A percentile compares a stretch with the other conserved stretches of the same genome.
phyloP scores from a whole-genome alignment of 805 yeast species.

The Ogataea dorogensis region DNA sequence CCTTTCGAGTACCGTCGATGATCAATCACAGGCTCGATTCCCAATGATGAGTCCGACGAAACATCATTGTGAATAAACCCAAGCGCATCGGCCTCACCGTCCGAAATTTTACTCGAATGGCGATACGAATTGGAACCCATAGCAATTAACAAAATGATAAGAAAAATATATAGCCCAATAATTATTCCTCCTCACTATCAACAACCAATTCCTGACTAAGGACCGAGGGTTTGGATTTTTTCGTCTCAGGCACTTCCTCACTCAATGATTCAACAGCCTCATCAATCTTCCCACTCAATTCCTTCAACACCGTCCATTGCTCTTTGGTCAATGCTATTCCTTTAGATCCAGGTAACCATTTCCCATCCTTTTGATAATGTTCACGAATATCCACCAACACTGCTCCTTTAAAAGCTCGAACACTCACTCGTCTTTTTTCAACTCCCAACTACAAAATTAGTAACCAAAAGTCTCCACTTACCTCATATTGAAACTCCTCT shows the following conservation, averaged over 20 bases:
- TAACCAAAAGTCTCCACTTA: slow-evolving; percentile 9
- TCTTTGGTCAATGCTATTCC: slow-evolving; percentile 61
- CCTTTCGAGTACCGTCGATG: slow-evolving; percentile 19
- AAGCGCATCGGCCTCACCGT: slow-evolving; percentile 30
- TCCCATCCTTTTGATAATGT: slow-evolving; percentile 59
- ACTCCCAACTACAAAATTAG: slow-evolving; percentile 26
- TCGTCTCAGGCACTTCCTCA: slow-evolving; percentile 5
- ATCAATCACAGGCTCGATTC: slow-evolving; percentile 26
- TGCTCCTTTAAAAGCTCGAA: slow-evolving; percentile 65
- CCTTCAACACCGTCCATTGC: slow-evolving; percentile 50
- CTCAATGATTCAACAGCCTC: slow-evolving; percentile 42
- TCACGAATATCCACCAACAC: slow-evolving; percentile 82
- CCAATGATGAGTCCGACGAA: slow-evolving; percentile 20
- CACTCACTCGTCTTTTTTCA: slow-evolving; percentile 68
- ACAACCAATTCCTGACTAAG: slow-evolving; percentile 28
- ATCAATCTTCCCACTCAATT: slow-evolving; percentile 44
- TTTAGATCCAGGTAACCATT: slow-evolving; percentile 78
- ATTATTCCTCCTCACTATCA: slow-evolving; percentile 16
- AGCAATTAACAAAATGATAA: slow-evolving; percentile 8
- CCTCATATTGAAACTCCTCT: slow-evolving; percentile 22
- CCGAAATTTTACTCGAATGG: slow-evolving; percentile 15
- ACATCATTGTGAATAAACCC: slow-evolving; percentile 30
- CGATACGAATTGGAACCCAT: slow-evolving; percentile 10
- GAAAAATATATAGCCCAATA: slow-evolving; percentile 4
- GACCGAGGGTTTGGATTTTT: slow-evolving; percentile 9